These are phyloP conservation scores for Astragalus membranaceus DNA, from an alignment of 306 rosid genomes.

Conservation along the genomic window DNA sequence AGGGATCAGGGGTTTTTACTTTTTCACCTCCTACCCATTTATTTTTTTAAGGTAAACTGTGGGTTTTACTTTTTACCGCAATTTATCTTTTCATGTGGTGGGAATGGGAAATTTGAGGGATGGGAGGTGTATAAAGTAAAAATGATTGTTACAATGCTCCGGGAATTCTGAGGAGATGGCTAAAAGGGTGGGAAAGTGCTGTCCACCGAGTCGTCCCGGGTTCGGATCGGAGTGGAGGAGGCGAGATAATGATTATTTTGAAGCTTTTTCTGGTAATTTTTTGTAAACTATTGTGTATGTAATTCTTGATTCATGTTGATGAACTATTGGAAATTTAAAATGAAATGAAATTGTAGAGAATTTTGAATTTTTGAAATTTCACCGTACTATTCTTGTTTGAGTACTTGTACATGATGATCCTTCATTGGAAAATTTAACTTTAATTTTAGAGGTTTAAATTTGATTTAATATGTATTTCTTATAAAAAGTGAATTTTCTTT, in stretches of 20 bases:
- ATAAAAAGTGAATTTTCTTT: no score
- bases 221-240: slow-evolving; percentile 38
- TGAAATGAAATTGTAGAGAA: slow-evolving; percentile 32
- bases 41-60: not conserved
- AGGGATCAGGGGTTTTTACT: not conserved
- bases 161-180: slow-evolving; percentile 75
- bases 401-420: not conserved
- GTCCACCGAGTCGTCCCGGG: slow-evolving; percentile 79
- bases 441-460: not conserved
- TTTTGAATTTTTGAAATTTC: slow-evolving; percentile 15
- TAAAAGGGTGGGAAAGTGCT: slow-evolving; percentile 29
- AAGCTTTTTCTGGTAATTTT: not conserved
- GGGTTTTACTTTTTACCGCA: not conserved
- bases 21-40: not conserved
- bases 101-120: not conserved
- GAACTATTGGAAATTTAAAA: not conserved
- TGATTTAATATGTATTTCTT: no score
- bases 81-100: not conserved
- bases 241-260: slow-evolving; percentile 20
- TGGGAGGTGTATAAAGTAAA: not conserved
- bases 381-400: not conserved
- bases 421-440: not conserved
- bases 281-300: slow-evolving; percentile 10
- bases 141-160: slow-evolving; percentile 20
- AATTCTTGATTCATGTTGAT: slow-evolving; percentile 20